Base-by-base conservation (phyloP, 345 rosid genomes). In the Brassica juncea region DNA sequence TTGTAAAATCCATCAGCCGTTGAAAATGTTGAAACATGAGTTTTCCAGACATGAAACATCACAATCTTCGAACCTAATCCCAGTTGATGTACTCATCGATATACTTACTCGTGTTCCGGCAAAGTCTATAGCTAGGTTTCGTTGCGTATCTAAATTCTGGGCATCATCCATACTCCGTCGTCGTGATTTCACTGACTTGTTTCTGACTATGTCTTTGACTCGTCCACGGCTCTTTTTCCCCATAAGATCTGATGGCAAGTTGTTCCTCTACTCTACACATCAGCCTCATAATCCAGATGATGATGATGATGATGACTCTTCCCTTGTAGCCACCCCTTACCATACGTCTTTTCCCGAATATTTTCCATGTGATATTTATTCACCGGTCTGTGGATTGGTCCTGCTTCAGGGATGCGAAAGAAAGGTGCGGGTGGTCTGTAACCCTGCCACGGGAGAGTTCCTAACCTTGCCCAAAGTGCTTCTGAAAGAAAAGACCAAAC, bases 61-160 rank as follows among this genome's bases (percentile, higher is more conserved):
- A 44, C 58, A 12, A 15, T 15, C 42, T n/a, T 10, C 9, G 0
- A 52, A 72, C 9, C 15, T 14, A 16, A 60, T 60, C 27, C 58
- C 39, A 35, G 0, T 27, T 30, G 68, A 73, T 73, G 16, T 73
- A 1, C 67, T 62, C 3, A 25, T 73, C 1, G 28, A 61, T 1
- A 73, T 73, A 42, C 11, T 73, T 6, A 8, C 68, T 2, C 19
- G 37, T 15, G 15, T 61, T 0, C 42, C 58, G 1, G 44, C 11
- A 16, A 62, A 73, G 4, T 27, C 60, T n/a, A 3, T 61, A 39
- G 59, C 15, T 4, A 72, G 67, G 57, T 72, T 37, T 25, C 37
- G 67, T 39, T 72, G 66, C 37, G 57, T 72, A 62, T 73, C 76
- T 6, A 73, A 73, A 32, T 28, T 15, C 1, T 73, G 68, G 77